These are phyloP conservation scores for Wickerhamiella pararugosa DNA, from an alignment of 1,139 yeast genomes.

Conservation along the genomic window DNA sequence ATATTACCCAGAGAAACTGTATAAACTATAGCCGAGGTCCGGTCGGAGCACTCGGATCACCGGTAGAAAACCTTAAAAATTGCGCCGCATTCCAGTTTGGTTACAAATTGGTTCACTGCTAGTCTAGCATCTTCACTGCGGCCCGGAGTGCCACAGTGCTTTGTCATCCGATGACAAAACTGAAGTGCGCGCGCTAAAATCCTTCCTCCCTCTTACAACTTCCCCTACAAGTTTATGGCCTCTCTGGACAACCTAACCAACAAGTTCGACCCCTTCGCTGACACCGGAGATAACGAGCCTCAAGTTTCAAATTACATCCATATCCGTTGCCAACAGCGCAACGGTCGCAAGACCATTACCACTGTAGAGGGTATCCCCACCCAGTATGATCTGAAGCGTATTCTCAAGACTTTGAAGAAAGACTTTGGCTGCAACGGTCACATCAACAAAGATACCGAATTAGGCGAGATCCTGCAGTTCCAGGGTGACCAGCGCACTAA, in stretches of 20 bases:
- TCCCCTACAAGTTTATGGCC: constrained; percentile 27
- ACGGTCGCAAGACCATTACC: constrained; percentile 97
- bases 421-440: constrained; percentile 99
- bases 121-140: too few relatives aligned
- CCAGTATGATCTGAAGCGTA: constrained; percentile 89
- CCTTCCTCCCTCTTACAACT: neutral
- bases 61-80: too few relatives aligned
- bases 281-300: constrained; percentile 96
- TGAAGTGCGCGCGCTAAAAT: neutral
- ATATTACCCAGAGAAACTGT: too few relatives aligned
- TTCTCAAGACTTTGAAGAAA: constrained; percentile 85
- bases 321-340: constrained; percentile 98
- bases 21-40: too few relatives aligned
- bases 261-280: constrained; percentile 94
- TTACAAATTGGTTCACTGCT: too few relatives aligned
- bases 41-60: too few relatives aligned
- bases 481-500: constrained; percentile 99
- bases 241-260: constrained; percentile 96
- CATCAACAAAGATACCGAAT: constrained; percentile 88
- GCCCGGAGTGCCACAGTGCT: too few relatives aligned
- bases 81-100: too few relatives aligned
- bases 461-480: constrained; percentile 93
- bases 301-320: constrained; percentile 93
- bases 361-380: constrained; percentile 96
- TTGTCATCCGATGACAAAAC: too few relatives aligned